Base-by-base conservation (phyloP, 1,284 basidiomycete species). In the Fomes fomentarius region DNA sequence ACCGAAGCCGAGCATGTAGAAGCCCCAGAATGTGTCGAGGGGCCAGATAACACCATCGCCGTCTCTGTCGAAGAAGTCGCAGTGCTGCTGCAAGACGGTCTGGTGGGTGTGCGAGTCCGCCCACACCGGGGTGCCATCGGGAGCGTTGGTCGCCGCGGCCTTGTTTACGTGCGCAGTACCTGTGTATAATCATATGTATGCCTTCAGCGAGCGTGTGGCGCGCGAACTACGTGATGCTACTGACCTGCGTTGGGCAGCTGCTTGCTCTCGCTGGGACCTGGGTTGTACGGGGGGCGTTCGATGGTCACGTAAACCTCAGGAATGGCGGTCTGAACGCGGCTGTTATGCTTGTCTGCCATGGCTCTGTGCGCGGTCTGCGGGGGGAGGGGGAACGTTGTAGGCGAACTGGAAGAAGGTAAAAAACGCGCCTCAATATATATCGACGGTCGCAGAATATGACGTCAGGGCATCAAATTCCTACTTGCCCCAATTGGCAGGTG, bases 11-110 rank as follows among this genome's bases (percentile, higher is more conserved):
- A 81, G 70, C 40, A 69, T 68, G 49, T 71, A 68, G 62, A 79
- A 76, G 7, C 72, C 75, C 24, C 66, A 66, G 66, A 69, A 78
- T 11, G 79, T 81, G 54, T 80, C 75, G 11, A 63, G 60, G 2
- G 79, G 79, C 72, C 75, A 79, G 46, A 80, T 72, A 37, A 80
- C 56, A 15, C 76, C 75, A 52, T 81, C 77, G 10, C 46, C 22
- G 58, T 76, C 77, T 11, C 58, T 59, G 47, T 79, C 78, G 61
- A 78, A 79, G 60, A 75, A 79, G 15, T 68, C 50, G 58, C 72
- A 69, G 59, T 79, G 77, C 55, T 76, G 76, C 55, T 79, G 76
- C 60, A 79, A 60, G 21, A 69, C 68, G 26, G 62, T 63, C 47
- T 60, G 55, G 45, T 58, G 45, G 21, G 58, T 25, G 41, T 65